Percentiles rank a stretch among this genome's conserved stretches.
Evolutionary conservation across 2,329 filamentous ascomycete species (phyloP).

Genomic region (Ophiostoma ips): DNA sequence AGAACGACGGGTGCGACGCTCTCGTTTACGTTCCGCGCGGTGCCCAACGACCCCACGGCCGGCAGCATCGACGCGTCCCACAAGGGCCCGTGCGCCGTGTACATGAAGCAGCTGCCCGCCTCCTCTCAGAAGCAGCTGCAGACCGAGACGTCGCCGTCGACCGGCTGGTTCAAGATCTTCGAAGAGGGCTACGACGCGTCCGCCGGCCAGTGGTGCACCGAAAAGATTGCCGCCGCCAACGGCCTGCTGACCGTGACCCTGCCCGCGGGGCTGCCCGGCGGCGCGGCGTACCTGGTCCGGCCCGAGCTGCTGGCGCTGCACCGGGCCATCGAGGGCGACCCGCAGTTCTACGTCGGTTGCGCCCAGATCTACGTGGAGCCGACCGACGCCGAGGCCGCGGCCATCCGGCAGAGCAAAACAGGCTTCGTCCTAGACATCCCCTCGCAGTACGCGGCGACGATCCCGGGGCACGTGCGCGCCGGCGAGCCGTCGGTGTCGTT

Average conservation of each 20-base stretch:
- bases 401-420: conserved; percentile 25
- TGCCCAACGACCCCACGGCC: conserved; percentile 37
- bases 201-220: conserved; percentile 51
- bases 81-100: conserved; percentile 58
- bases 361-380: conserved; percentile 51
- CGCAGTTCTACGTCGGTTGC: conserved; percentile 64
- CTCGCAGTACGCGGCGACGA: conserved; percentile 37
- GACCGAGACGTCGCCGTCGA: conserved; percentile 37
- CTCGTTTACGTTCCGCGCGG: conserved; percentile 53
- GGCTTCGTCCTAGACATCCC: conserved; percentile 29
- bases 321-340: conserved; percentile 39
- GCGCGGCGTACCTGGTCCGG: conserved; percentile 58
- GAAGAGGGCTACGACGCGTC: conserved; percentile 49
- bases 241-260: conserved; percentile 50
- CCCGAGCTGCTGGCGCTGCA: conserved; percentile 59
- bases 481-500: conserved; percentile 43
- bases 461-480: conserved; percentile 49
- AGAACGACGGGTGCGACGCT: conserved; percentile 36
- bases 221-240: conserved; percentile 50
- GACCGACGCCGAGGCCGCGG: conserved; percentile 14
- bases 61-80: conserved; percentile 46
- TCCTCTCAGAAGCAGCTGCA: conserved; percentile 30
- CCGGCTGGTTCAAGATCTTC: conserved; percentile 68
- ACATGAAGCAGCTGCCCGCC: conserved; percentile 55
- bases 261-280: conserved; percentile 40